Base-by-base conservation (phyloP, 176 grass and related monocot genomes). In the Pontederia crassipes region DNA sequence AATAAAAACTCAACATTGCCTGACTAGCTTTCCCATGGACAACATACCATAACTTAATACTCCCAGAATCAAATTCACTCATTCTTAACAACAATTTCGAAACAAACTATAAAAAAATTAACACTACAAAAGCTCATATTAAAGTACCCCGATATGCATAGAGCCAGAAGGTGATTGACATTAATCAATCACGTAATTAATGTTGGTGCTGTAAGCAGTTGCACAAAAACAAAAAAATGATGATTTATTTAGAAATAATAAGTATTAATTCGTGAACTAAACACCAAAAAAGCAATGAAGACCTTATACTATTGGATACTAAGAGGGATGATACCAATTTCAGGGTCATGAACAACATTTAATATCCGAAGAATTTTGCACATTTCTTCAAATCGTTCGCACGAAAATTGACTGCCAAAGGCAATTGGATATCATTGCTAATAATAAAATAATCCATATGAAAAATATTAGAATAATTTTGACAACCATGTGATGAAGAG, bases 391-490 rank as follows among this genome's bases (percentile, higher is more conserved):
- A 97, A 85, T 17, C 74, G 84, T 65, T 90, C 92, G 56, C 80
- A 78, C 50, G 84, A 48, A 83, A 90, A 91, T 61, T 79, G 87
- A 82, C 92, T 97, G 92, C 83, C 87, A 97, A 97, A 91, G 75
- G 76, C 87, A 97, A 97, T 83, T 88, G 84, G 84, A 86, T 88
- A 88, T 97, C 81, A 97, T 91, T 97, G 59, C 59, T 64, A 85
- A 76, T 78, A 82, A 80, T 45, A 77, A 83, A 68, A 87, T 84
- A 80, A 95, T 46, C 26, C n/a, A 70, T 72, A n/a, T 48, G 52
- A 54, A 77, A 55, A 17, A 45, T 49, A 15, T 16, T 9, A 64
- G 27, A 27, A 50, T 2, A 18, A 14, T 1, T 1, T 12, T 28
- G 0, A 1, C 27, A 59, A 40, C 10, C 18, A 74, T 55, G 70